Evolutionary conservation across 768 basidiomycete genomes (phyloP).

Genomic region (Boletus speciosus): DNA sequence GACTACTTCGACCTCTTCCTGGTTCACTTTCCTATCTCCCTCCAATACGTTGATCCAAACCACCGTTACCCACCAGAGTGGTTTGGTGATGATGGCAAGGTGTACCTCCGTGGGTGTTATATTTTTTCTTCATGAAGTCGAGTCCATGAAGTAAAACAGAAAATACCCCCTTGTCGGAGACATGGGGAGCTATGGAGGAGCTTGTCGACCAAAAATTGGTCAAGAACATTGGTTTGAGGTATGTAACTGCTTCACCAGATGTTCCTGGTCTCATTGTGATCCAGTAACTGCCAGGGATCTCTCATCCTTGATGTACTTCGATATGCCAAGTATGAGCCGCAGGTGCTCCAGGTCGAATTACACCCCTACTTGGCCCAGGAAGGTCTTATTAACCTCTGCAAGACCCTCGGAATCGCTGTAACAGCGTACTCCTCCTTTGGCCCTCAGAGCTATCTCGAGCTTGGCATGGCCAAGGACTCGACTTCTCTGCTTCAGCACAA

Average conservation of each 20-base stretch:
- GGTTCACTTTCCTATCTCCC: conserved; percentile 82
- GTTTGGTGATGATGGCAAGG: conserved; percentile 69
- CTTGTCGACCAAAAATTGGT: conserved; percentile 66
- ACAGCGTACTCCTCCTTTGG: conserved; percentile 59
- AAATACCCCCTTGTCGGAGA: conserved; percentile 72
- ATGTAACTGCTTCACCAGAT: conserved; percentile 3
- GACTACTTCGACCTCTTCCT: conserved; percentile 81
- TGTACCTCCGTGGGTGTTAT: conserved; percentile 51
- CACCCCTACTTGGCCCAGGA: conserved; percentile 57
- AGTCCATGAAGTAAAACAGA: conserved; percentile 33
- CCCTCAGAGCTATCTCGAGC: conserved; percentile 58
- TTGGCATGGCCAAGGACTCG: conserved; percentile 53
- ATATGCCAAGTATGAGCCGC: conserved; percentile 65
- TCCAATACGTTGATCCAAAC: conserved; percentile 74
- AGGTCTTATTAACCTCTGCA: conserved; percentile 41
- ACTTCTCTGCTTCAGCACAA: conserved; percentile 54
- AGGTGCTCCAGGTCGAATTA: conserved; percentile 58
- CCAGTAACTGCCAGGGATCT: conserved; percentile 70
- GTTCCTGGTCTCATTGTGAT: not conserved
- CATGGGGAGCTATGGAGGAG: conserved; percentile 80
- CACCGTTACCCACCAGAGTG: conserved; percentile 83
- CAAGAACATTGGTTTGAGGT: conserved; percentile 81
- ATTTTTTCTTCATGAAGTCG: not conserved
- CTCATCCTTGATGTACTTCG: conserved; percentile 73
- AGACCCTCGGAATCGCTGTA: conserved; percentile 44